Evolutionary conservation across 257 asterid species (phyloP), one percentile per base, ranked within the genome.

Genomic region (Solanum pimpinellifolium): DNA sequence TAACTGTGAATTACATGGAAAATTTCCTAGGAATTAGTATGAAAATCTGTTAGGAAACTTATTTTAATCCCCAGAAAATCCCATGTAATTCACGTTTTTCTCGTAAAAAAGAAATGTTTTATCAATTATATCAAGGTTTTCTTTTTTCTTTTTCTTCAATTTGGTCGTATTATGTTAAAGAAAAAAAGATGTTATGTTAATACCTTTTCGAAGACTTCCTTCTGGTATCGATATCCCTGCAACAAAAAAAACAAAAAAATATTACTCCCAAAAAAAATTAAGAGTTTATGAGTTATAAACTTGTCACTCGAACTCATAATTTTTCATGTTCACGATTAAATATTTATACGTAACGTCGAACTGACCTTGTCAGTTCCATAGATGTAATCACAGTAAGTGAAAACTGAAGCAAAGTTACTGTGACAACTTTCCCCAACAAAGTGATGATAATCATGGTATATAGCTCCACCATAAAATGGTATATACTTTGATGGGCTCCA

Each of bases 391-490:
- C 98, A 94, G 86, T 95, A 94, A 20, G 98, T 95, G 88, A 95
- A 95, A 0, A 95, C 93, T 14, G 97, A 95, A 70, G 98, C 96
- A 52, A 95, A 95, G 86, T 95, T 95, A 91, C 94, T 94, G 42
- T 93, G 95, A 85, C 98, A 90, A 83, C 90, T 92, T 41, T 65
- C 95, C 29, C 98, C 98, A 86, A 95, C 98, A 81, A 84, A 92
- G 87, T 94, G 98, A 81, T 95, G 98, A 89, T 95, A 94, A 80
- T 95, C 98, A 85, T 95, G 98, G 91, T 90, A 91, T n/a, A 70
- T 88, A 12, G 98, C 93, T 68, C 98, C 98, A 65, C 98, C 98
- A 78, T 95, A 95, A 83, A 95, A 95, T 15, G 98, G 98, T 65
- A 95, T 94, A 60, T 87, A 89, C 83, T 91, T 95, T 35, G 92